A percentile compares a stretch with the other conserved stretches of the same genome.
Conservation (phyloP, 371 early-diverging fungal species). For the Mucor lusitanicus region DNA sequence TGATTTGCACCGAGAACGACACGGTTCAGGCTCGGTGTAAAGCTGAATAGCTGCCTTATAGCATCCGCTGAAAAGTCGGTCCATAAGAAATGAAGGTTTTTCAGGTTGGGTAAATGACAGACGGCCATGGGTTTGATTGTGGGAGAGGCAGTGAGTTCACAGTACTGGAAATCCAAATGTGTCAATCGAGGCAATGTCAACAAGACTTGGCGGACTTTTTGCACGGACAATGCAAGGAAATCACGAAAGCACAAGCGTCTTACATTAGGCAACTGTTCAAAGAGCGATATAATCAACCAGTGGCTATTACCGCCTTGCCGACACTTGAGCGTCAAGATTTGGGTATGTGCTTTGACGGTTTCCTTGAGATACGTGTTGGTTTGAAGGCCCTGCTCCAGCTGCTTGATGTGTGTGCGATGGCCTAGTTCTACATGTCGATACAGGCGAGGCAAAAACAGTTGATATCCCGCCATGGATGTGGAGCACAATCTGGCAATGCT, state of each 20-base stretch:
- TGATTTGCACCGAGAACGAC: constrained; percentile 46
- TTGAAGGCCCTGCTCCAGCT: constrained; percentile 28
- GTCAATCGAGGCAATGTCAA: constrained; percentile 14
- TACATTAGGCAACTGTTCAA: constrained; percentile 23
- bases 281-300: constrained; percentile 27
- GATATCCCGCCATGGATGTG: constrained; percentile 25
- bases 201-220: constrained; percentile 37
- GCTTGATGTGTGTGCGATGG: constrained; percentile 32
- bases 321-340: constrained; percentile 31
- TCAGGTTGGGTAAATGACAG: neutral
- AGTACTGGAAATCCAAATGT: constrained; percentile 33
- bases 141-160: constrained; percentile 19
- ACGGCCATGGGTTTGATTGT: neutral
- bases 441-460: constrained; percentile 33
- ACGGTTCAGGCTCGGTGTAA: constrained; percentile 25
- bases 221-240: constrained; percentile 37
- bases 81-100: constrained; percentile 32
- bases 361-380: constrained; percentile 21
- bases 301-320: constrained; percentile 36
- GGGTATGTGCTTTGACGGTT: constrained; percentile 23
- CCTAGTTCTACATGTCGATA: constrained; percentile 41
- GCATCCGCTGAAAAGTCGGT: constrained; percentile 45
- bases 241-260: constrained; percentile 36
- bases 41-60: constrained; percentile 23
- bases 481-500: constrained; percentile 34